Conservation (phyloP, 2,329 filamentous ascomycete genomes). For the Hypoxylon sp. region DNA sequence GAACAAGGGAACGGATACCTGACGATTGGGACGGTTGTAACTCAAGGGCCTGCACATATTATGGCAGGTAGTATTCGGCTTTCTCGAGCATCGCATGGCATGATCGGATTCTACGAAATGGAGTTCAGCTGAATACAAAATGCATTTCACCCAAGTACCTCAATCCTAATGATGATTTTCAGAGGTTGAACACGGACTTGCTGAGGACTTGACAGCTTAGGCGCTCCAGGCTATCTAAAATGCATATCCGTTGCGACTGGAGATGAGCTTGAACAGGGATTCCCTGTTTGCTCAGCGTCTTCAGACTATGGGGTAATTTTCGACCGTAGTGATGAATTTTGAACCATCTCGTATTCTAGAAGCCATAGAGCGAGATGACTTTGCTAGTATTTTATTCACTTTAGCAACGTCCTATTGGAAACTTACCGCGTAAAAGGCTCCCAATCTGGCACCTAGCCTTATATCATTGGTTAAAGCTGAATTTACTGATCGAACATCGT, state of each 20-base stretch:
- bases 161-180: conserved; percentile 25
- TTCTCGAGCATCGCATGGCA: conserved; percentile 51
- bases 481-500: neutral
- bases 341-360: neutral
- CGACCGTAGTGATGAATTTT: neutral
- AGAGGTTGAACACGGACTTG: conserved; percentile 3
- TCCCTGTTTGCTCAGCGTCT: neutral
- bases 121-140: conserved; percentile 51
- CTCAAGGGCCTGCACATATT: conserved; percentile 43
- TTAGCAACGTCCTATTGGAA: neutral
- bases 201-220: neutral
- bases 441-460: neutral
- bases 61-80: conserved; percentile 46
- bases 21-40: conserved; percentile 48
- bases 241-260: neutral
- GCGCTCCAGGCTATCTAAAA: conserved; percentile 3
- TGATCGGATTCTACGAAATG: conserved; percentile 49
- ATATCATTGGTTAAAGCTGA: neutral
- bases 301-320: neutral
- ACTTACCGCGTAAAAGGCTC: neutral
- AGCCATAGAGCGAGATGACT: neutral
- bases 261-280: neutral
- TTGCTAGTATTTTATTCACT: neutral
- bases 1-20: conserved; percentile 47
- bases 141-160: conserved; percentile 45